Percentiles rank a stretch among this genome's conserved stretches.
phyloP scores from a whole-genome alignment of 2,329 filamentous ascomycete species.

The Nemania sp. region DNA sequence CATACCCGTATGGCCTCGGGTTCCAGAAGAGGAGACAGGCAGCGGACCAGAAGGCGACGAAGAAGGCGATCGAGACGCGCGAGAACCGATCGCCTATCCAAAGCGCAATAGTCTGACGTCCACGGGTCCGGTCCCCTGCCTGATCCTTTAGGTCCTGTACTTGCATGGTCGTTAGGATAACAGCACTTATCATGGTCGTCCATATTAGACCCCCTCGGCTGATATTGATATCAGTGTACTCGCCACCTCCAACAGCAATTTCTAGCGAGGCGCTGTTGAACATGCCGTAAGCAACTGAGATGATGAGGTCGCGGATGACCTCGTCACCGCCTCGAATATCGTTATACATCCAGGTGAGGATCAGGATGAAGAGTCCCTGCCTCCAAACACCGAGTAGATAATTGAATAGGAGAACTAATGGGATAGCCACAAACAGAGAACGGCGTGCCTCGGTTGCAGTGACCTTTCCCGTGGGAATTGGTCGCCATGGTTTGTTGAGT shows the following conservation, averaged over 20 bases:
- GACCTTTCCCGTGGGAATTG: conserved; percentile 45
- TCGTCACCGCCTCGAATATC: conserved; percentile 46
- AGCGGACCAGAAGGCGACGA: conserved; percentile 39
- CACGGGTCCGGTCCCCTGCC: conserved; percentile 43
- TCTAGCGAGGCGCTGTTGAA: conserved; percentile 44
- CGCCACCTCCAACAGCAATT: conserved; percentile 41
- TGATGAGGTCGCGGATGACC: conserved; percentile 42
- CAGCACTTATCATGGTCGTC: conserved; percentile 41
- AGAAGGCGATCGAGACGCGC: conserved; percentile 38
- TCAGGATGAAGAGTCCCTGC: conserved; percentile 41
- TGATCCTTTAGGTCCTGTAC: conserved; percentile 47
- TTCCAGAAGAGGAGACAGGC: conserved; percentile 40
- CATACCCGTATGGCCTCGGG: conserved; percentile 28
- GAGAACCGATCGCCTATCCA: conserved; percentile 43
- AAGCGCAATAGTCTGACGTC: conserved; percentile 43
- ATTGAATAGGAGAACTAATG: conserved; percentile 40
- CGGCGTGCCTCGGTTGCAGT: conserved; percentile 42
- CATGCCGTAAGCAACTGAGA: conserved; percentile 44
- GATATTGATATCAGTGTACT: conserved; percentile 31
- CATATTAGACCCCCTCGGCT: conserved; percentile 40
- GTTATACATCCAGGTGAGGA: conserved; percentile 47
- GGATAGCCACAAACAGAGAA: conserved; percentile 44
- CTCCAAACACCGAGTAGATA: conserved; percentile 41
- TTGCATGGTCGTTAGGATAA: conserved; percentile 49
- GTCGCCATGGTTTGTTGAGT: conserved; percentile 51